Conservation (phyloP, 495 filamentous ascomycete genomes). For the Polyplosphaeria fusca region DNA sequence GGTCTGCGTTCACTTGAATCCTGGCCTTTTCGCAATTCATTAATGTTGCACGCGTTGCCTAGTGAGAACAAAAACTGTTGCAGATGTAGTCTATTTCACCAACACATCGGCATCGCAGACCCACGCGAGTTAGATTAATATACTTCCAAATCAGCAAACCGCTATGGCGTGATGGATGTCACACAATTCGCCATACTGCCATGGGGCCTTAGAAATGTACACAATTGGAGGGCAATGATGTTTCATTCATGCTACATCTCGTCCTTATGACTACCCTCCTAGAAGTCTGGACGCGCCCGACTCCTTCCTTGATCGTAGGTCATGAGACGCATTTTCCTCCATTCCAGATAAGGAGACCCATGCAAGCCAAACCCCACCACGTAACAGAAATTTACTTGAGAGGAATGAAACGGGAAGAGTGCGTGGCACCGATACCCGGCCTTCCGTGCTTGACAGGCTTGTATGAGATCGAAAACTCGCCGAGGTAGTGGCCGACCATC, state of each 20-base stretch:
- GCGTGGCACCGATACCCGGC: constrained; percentile 99
- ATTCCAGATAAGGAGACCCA: constrained; percentile 24
- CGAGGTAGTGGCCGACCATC: constrained; percentile 99
- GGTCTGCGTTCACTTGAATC: no score
- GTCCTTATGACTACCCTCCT: not conserved
- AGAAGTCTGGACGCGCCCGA: constrained; percentile 22
- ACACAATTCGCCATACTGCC: no score
- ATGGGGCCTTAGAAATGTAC: no score
- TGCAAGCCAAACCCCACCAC: constrained; percentile 31
- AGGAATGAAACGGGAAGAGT: constrained; percentile 99
- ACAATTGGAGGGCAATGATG: not conserved
- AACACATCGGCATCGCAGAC: no score
- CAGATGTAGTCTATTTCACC: no score
- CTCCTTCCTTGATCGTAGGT: constrained; percentile 29
- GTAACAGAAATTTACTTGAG: constrained; percentile 76
- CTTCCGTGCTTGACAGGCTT: constrained; percentile 99
- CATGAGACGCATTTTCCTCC: constrained; percentile 31
- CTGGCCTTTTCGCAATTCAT: no score
- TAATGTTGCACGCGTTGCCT: no score
- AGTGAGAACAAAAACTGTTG: no score
- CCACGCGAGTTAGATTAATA: no score
- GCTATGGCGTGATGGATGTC: no score
- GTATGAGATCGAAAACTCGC: constrained; percentile 99
- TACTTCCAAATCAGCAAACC: no score
- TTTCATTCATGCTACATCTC: not conserved